Evolutionary conservation across 192 early-diverging fungal species (phyloP).

Genomic region (Backusella tarrabulga): DNA sequence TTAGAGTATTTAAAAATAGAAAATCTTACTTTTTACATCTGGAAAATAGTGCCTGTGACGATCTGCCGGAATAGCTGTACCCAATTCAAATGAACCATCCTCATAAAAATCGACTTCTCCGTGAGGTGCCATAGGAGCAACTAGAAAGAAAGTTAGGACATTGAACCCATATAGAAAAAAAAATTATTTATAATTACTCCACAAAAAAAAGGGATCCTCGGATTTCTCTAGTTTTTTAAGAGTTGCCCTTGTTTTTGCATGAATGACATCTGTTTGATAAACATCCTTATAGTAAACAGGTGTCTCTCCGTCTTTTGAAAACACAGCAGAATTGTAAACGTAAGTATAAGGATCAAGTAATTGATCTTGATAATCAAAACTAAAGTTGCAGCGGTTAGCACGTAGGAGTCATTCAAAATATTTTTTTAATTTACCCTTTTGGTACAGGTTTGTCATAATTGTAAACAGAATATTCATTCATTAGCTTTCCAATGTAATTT

Average conservation of each 20-base stretch:
- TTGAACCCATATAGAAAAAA: too few relatives aligned
- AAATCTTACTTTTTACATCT: constrained; percentile 34
- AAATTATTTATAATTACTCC: constrained; percentile 13
- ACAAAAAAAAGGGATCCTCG: constrained; percentile 41
- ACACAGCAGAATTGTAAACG: constrained; percentile 53
- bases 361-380: constrained; percentile 23
- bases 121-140: constrained; percentile 63
- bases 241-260: constrained; percentile 45
- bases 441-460: constrained; percentile 39
- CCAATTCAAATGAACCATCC: constrained; percentile 28
- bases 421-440: constrained; percentile 15
- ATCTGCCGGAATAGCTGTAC: constrained; percentile 56
- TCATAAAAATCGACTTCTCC: constrained; percentile 41
- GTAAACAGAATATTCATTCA: constrained; percentile 45
- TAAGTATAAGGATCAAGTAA: constrained; percentile 60
- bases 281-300: constrained; percentile 44
- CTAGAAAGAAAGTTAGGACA: constrained; percentile 32
- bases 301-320: constrained; percentile 53
- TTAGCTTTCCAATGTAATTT: constrained; percentile 69
- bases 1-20: too few relatives aligned
- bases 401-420: background rate
- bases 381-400: background rate
- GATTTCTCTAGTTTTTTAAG: constrained; percentile 40
- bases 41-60: constrained; percentile 57
- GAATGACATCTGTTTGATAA: constrained; percentile 58